Evolutionary conservation across 495 filamentous ascomycete species (phyloP).

Genomic region (Penicillium subrubescens): DNA sequence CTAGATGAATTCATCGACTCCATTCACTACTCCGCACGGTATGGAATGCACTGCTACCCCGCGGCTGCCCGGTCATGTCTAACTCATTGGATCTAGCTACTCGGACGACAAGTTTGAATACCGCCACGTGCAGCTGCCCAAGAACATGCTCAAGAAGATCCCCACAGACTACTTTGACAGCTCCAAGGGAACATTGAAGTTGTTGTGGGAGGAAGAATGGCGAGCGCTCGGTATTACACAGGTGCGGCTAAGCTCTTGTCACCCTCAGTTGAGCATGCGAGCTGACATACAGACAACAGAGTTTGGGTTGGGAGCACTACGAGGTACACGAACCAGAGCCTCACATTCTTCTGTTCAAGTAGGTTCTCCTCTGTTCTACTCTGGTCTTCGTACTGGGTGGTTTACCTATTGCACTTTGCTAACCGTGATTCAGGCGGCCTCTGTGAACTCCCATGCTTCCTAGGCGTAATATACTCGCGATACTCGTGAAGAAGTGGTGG

Average conservation of each 20-base stretch:
- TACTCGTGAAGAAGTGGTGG: slow-evolving; percentile 17
- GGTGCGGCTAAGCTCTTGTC: slow-evolving; percentile 47
- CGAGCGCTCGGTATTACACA: slow-evolving; percentile 94
- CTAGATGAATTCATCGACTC: slow-evolving; percentile 88
- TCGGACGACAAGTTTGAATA: slow-evolving; percentile 89
- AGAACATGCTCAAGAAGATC: slow-evolving; percentile 96
- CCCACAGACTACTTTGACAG: slow-evolving; percentile 94
- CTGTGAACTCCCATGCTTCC: slow-evolving; percentile 81
- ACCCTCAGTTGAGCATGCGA: neutral
- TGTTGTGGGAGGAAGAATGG: slow-evolving; percentile 99
- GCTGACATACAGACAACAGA: slow-evolving; percentile 56
- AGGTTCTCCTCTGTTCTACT: slow-evolving; percentile 33
- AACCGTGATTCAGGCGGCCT: slow-evolving; percentile 61
- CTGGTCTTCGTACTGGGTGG: neutral
- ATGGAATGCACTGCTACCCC: slow-evolving; percentile 26
- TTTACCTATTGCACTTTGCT: slow-evolving; percentile 6
- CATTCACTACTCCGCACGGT: slow-evolving; percentile 96
- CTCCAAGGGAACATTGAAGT: slow-evolving; percentile 86
- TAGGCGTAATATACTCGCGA: slow-evolving; percentile 39
- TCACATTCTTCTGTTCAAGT: slow-evolving; percentile 99
- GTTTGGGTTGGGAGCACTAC: slow-evolving; percentile 98
- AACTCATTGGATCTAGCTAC: slow-evolving; percentile 58
- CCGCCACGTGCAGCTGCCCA: slow-evolving; percentile 95
- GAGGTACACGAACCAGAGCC: slow-evolving; percentile 99
- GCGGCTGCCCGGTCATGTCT: neutral